Base-by-base conservation (phyloP, 2,329 filamentous ascomycete genomes). In the Passalora sequoiae region DNA sequence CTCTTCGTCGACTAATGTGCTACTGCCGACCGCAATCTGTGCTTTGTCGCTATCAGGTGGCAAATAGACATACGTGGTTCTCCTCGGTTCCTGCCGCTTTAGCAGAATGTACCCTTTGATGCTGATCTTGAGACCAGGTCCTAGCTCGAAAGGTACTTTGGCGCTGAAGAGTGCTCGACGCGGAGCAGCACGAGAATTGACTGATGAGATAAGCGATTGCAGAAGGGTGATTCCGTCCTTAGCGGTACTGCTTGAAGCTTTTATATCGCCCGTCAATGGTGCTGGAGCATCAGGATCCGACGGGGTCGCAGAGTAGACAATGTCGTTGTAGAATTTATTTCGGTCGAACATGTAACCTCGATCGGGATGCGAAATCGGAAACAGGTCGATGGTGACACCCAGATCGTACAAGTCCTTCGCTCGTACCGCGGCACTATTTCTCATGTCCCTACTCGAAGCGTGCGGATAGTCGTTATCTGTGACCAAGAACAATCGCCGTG, bases 351-450 rank as follows among this genome's bases (percentile, higher is more conserved):
- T 77, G 50, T 78, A 75, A 32, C 47, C 53, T 20, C 58, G 56
- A 20, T 82, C 81, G 1, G 78, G 78, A 17, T 69, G 72, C 4
- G 84, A 86, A 44, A 98, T 91, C 0, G 92, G 89, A 55, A 97
- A 98, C 0, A 98, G 71, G 58, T 97, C 91, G 47, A 98, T 94
- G 1, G 79, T 80, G 21, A 96, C 89, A 3, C 89, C 89, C 20
- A 97, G 72, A 61, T 98, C 92, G 61, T 96, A 97, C 16, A 98
- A 66, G 68, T 98, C 92, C 62, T 95, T 94, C 20, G 92, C 92
- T 40, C 89, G 80, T 4, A 92, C 87, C 5, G 86, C 83, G 3
- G 92, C 87, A 25, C 84, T 80, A 10, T 84, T 84, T 40, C 83
- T 81, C 21, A 83, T 73, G 6, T 76, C 72, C 66, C 89, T 92